These are phyloP conservation scores for Stylosanthes scabra DNA, from an alignment of 331 rosid genomes.

Conservation along the genomic window DNA sequence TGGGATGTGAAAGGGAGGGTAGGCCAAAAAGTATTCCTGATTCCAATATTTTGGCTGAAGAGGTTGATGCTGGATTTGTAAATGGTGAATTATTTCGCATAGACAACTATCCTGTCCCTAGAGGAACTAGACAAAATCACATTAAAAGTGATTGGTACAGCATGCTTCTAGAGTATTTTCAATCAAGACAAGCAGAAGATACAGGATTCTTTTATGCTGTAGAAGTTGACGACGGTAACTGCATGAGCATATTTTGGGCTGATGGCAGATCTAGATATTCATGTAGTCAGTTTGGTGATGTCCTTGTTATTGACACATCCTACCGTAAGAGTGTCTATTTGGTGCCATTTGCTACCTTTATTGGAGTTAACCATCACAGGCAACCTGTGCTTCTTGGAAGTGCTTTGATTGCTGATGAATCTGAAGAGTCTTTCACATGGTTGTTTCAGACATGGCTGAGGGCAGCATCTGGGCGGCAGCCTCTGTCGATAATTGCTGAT, in stretches of 20 bases:
- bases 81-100: slow-evolving; percentile 63
- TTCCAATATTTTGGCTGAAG: slow-evolving; percentile 69
- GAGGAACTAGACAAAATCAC: slow-evolving; percentile 75
- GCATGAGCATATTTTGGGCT: slow-evolving; percentile 98
- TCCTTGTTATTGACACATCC: slow-evolving; percentile 77
- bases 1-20: slow-evolving; percentile 56
- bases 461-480: slow-evolving; percentile 80
- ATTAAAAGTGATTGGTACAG: slow-evolving; percentile 83
- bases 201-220: slow-evolving; percentile 88
- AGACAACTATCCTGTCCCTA: slow-evolving; percentile 54
- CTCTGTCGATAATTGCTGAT: slow-evolving; percentile 90
- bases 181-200: slow-evolving; percentile 87
- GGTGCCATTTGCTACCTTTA: slow-evolving; percentile 90
- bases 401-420: slow-evolving; percentile 90
- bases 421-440: slow-evolving; percentile 91
- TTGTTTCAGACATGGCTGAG: slow-evolving; percentile 90
- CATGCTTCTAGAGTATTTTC: slow-evolving; percentile 82
- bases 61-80: slow-evolving; percentile 63
- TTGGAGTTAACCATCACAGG: slow-evolving; percentile 93
- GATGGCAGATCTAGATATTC: slow-evolving; percentile 97
- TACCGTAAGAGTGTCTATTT: slow-evolving; percentile 72
- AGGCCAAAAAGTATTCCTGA: slow-evolving; percentile 50
- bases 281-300: slow-evolving; percentile 93
- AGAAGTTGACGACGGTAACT: slow-evolving; percentile 74
- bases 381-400: slow-evolving; percentile 96